A percentile compares a stretch with the other conserved stretches of the same genome.
Evolutionary conservation across 306 rosid species (phyloP).

Genomic region (Begonia fuchsioides): DNA sequence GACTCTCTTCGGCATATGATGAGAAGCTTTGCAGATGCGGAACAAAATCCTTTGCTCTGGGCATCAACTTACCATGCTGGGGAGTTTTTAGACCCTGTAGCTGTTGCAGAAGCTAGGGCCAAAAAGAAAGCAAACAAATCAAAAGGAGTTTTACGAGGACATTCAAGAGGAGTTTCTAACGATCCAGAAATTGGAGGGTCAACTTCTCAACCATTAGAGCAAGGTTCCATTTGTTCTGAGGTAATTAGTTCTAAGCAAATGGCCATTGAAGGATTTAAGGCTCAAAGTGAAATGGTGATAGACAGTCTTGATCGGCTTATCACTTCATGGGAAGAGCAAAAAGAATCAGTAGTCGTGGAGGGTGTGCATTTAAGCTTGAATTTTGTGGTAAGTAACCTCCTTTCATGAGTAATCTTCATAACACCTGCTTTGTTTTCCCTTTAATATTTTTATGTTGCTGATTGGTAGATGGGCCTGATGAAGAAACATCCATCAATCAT

Average conservation of each 20-base stretch:
- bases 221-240: conserved; percentile 27
- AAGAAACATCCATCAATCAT: conserved; percentile 89
- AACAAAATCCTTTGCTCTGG: conserved; percentile 89
- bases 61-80: conserved; percentile 99
- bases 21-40: conserved; percentile 90
- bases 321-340: conserved; percentile 94
- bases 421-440: conserved; percentile 1
- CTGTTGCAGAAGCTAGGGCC: conserved; percentile 81
- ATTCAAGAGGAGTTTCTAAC: conserved; percentile 20
- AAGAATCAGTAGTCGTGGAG: conserved; percentile 88
- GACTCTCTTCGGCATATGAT: conserved; percentile 97
- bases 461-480: conserved; percentile 90
- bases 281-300: conserved; percentile 98
- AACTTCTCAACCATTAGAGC: conserved; percentile 23
- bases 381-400: conserved; percentile 49
- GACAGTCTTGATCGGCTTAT: conserved; percentile 98
- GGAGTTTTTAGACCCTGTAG: conserved; percentile 82
- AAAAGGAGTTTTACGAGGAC: conserved; percentile 43
- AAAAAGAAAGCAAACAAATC: conserved; percentile 54
- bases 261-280: conserved; percentile 94
- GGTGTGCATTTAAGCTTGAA: conserved; percentile 97
- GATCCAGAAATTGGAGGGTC: conserved; percentile 22
- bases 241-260: conserved; percentile 63
- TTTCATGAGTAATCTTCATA: background rate
- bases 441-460: conserved; percentile 1